A percentile compares a stretch with the other conserved stretches of the same genome.
phyloP scores from a whole-genome alignment of 2,329 filamentous ascomycete species.

The Pseudocercospora ulei region DNA sequence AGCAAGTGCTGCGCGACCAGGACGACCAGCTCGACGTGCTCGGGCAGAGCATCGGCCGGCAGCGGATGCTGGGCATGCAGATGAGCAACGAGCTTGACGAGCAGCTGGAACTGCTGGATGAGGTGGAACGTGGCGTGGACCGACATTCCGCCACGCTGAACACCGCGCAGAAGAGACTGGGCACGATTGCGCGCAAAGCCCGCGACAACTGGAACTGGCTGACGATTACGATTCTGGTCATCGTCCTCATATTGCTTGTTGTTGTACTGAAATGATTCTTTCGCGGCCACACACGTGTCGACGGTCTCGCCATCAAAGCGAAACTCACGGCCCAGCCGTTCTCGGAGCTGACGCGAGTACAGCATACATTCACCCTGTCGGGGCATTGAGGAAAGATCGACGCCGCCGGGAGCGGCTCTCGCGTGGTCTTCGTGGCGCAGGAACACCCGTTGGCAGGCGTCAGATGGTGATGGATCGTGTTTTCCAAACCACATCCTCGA shows the following conservation, averaged over 20 bases:
- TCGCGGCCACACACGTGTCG: too few relatives aligned
- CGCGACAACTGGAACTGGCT: slow-evolving; percentile 82
- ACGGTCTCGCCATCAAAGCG: too few relatives aligned
- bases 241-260: slow-evolving; percentile 73
- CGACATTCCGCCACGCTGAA: slow-evolving; percentile 68
- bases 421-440: slow-evolving; percentile 41
- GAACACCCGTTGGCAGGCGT: slow-evolving; percentile 62
- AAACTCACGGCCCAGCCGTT: too few relatives aligned
- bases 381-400: slow-evolving; percentile 43
- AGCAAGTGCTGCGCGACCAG: slow-evolving; percentile 71
- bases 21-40: slow-evolving; percentile 85
- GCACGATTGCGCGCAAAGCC: slow-evolving; percentile 61
- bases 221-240: slow-evolving; percentile 66
- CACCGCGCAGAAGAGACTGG: slow-evolving; percentile 61
- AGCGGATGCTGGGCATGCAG: slow-evolving; percentile 86
- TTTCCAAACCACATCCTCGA: slow-evolving; percentile 53
- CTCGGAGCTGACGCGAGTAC: too few relatives aligned
- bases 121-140: slow-evolving; percentile 74
- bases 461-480: slow-evolving; percentile 56
- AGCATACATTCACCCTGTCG: too few relatives aligned
- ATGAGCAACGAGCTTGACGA: slow-evolving; percentile 93
- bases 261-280: slow-evolving; percentile 67
- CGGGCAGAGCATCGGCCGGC: slow-evolving; percentile 75
- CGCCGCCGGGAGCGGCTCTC: slow-evolving; percentile 33
- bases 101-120: slow-evolving; percentile 80